Percentiles rank a stretch among this genome's conserved stretches.
Evolutionary conservation across 2,329 filamentous ascomycete species (phyloP).

Genomic region (Neopestalotiopsis clavispora): DNA sequence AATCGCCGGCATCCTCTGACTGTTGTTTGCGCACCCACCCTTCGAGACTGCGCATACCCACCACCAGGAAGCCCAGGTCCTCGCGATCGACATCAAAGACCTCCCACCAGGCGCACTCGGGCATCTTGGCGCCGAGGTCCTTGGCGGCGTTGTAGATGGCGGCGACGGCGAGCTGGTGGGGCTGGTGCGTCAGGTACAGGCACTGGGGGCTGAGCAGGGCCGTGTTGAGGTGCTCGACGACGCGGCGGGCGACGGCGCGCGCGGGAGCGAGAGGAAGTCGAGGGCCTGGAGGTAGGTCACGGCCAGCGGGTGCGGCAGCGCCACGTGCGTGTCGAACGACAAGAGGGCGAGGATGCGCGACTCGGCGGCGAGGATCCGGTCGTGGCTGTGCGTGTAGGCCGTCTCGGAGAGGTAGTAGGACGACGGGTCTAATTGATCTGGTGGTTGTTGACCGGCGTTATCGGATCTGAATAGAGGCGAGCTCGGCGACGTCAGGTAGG

Average conservation of each 20-base stretch:
- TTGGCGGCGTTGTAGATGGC: conserved; percentile 89
- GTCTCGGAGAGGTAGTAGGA: conserved; percentile 76
- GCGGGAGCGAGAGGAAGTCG: conserved; percentile 61
- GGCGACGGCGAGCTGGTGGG: conserved; percentile 81
- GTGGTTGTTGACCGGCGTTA: conserved; percentile 31
- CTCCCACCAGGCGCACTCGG: conserved; percentile 93
- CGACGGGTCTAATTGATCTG: conserved; percentile 37
- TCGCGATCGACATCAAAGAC: conserved; percentile 96
- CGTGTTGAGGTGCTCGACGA: conserved; percentile 82
- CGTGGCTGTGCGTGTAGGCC: conserved; percentile 69
- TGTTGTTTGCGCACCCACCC: conserved; percentile 66
- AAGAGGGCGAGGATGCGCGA: conserved; percentile 76
- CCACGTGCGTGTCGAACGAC: conserved; percentile 83
- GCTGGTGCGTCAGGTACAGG: conserved; percentile 91
- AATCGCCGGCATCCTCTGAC: conserved; percentile 57
- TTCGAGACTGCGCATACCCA: conserved; percentile 80
- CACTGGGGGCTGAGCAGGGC: conserved; percentile 86
- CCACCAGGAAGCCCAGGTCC: conserved; percentile 90
- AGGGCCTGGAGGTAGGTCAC: conserved; percentile 93
- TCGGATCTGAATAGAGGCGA: conserved; percentile 57
- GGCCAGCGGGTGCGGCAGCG: conserved; percentile 83
- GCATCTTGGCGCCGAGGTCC: conserved; percentile 77
- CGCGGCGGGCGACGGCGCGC: conserved; percentile 63
- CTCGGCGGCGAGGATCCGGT: conserved; percentile 74
- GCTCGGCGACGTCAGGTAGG: conserved; percentile 72